Base-by-base conservation (phyloP, 2,329 filamentous ascomycete species). In the Ophiostoma sp. region DNA sequence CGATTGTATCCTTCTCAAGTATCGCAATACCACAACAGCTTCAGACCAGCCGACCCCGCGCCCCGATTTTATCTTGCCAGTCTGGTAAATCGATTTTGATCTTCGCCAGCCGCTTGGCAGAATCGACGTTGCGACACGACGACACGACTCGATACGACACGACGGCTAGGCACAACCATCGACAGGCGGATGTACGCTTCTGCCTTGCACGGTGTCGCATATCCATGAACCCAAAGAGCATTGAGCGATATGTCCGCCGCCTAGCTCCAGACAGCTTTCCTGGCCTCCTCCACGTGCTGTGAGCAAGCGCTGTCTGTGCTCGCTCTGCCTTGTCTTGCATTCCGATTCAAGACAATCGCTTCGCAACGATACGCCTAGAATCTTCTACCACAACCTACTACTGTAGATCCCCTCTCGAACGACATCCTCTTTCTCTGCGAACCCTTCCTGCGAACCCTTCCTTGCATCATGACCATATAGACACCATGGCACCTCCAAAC, bases 401-500 rank as follows among this genome's bases (percentile, higher is more conserved):
- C n/a, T 55, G 17, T 33, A 45, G 45, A 69, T 22, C 45, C 11
- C 4, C 19, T 52, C 5, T 19, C 42, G 19, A 19, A 55, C 50
- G n/a, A n/a, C 31, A 19, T 15, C 22, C 25, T 33, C 39, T 25
- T 17, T 12, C 7, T 22, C 63, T n/a, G 2, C 9, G 11, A 3
- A 11, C 39, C 17, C 36, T 15, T 12, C 61, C 36, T 22, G 2
- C 39, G n/a, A 4, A 50, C n/a, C 6, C 17, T 17, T n/a, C 50
- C 2, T 39, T 50, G 69, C 36, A 55, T n/a, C 70, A 70, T 68
- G 55, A 45, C 2, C 69, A 45, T 28, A 45, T 39, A 57, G 12
- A 19, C 57, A 57, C 61, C 31, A 76, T 77, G 74, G 73, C 73
- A 12, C 63, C 72, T 12, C 42, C 61, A 15, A 42, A 59, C 12